Conservation (phyloP, 1,284 basidiomycete species). For the Schizophyllum commune region DNA sequence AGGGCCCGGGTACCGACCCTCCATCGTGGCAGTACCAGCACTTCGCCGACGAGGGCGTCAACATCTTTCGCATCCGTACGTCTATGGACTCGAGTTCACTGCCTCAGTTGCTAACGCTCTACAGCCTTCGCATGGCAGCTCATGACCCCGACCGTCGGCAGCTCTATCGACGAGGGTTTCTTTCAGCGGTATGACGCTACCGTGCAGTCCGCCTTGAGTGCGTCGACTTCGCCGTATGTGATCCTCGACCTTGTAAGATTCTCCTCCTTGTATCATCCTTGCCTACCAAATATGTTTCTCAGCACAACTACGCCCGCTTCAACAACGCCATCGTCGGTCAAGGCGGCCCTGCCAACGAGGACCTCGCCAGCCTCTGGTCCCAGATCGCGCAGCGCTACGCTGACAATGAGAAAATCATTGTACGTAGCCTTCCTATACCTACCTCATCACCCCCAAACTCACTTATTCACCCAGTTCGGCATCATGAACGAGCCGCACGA, state of each 20-base stretch:
- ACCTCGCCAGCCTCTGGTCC: slow-evolving; percentile 49
- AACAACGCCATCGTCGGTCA: slow-evolving; percentile 46
- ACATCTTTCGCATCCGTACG: slow-evolving; percentile 37
- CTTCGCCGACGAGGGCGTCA: slow-evolving; percentile 44
- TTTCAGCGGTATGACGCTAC: slow-evolving; percentile 42
- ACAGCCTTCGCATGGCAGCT: slow-evolving; percentile 47
- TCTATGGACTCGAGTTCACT: neutral
- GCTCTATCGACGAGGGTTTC: slow-evolving; percentile 36
- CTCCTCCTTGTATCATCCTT: neutral
- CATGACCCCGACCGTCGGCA: slow-evolving; percentile 31
- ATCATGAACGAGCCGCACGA: slow-evolving; percentile 56
- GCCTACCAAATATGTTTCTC: neutral
- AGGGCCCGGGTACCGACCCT: neutral
- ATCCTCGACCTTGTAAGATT: slow-evolving; percentile 38
- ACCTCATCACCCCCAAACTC: neutral
- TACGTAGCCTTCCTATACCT: slow-evolving; percentile 31
- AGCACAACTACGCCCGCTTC: slow-evolving; percentile 51
- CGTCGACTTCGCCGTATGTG: slow-evolving; percentile 28
- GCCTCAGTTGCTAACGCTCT: neutral
- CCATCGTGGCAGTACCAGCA: slow-evolving; percentile 41
- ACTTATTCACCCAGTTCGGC: neutral
- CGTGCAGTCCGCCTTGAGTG: slow-evolving; percentile 34
- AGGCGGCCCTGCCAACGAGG: slow-evolving; percentile 48
- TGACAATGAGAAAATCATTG: slow-evolving; percentile 42
- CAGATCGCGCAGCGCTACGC: slow-evolving; percentile 45